phyloP scores from a whole-genome alignment of 1,284 basidiomycete species.

The Puccinia coronata region DNA sequence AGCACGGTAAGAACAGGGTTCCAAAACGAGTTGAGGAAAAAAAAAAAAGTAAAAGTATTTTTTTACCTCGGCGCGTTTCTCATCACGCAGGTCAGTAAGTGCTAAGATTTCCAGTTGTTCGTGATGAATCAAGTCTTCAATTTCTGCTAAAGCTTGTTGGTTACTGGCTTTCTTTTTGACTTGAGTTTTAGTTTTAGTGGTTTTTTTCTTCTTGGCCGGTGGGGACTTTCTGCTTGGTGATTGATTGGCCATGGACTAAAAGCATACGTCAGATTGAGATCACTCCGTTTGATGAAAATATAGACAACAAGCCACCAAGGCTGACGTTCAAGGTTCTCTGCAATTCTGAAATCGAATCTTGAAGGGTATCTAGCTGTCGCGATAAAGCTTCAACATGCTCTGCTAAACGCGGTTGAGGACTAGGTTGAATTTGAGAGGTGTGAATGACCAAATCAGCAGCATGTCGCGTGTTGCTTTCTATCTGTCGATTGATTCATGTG shows the following conservation, averaged over 20 bases:
- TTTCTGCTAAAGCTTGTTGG: background rate
- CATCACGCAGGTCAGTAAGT: conserved; percentile 47
- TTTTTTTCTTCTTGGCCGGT: conserved; percentile 1
- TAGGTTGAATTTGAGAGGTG: background rate
- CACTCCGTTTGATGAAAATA: background rate
- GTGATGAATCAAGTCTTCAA: conserved; percentile 41
- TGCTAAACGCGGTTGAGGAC: conserved; percentile 46
- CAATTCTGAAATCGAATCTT: conserved; percentile 42
- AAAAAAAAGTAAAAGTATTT: background rate
- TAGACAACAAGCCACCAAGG: background rate
- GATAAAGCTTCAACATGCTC: conserved; percentile 45
- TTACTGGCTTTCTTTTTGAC: background rate
- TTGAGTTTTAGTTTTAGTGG: background rate
- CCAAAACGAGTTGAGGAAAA: background rate
- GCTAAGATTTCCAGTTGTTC: conserved; percentile 48
- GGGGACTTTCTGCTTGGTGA: conserved; percentile 5
- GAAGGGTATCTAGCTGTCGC: conserved; percentile 42
- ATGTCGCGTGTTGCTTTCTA: too few species aligned
- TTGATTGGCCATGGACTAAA: conserved; percentile 35
- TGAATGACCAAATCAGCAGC: background rate
- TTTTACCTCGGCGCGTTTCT: conserved; percentile 37
- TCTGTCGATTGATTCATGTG: background rate
- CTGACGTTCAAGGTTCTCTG: conserved; percentile 37
- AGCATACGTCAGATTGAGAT: conserved; percentile 17
- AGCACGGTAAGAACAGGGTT: background rate